Conservation (phyloP, 179 eudicot genomes). For the Gypsophila paniculata region DNA sequence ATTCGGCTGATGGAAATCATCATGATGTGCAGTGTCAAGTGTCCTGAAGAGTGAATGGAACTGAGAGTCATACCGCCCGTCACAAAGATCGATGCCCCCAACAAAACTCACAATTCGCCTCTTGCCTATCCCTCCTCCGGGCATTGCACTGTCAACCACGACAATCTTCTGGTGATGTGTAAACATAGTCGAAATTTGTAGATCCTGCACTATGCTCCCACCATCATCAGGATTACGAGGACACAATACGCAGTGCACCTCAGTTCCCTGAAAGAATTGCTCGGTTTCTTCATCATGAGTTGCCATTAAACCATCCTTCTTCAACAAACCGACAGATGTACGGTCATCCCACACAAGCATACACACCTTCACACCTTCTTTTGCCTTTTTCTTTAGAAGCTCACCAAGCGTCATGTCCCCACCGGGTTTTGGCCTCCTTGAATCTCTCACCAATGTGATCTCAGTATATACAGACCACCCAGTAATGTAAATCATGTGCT, state of each 20-base stretch:
- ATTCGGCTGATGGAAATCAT: conserved; percentile 56
- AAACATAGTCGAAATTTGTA: conserved; percentile 51
- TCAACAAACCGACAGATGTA: conserved; percentile 40
- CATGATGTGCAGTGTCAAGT: conserved; percentile 43
- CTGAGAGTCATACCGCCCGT: conserved; percentile 47
- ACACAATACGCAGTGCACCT: conserved; percentile 47
- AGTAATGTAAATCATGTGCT: conserved; percentile 45
- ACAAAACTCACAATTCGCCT: conserved; percentile 52
- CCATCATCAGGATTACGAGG: conserved; percentile 54
- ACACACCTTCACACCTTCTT: conserved; percentile 47
- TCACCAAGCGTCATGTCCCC: conserved; percentile 45
- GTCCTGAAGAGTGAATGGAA: conserved; percentile 52
- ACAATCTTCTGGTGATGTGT: conserved; percentile 56
- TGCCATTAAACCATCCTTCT: conserved; percentile 51
- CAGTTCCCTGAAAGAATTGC: conserved; percentile 31
- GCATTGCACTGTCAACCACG: conserved; percentile 44
- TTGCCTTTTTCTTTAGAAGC: conserved; percentile 46
- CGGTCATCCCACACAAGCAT: conserved; percentile 62
- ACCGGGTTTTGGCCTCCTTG: conserved; percentile 41
- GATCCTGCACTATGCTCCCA: conserved; percentile 46
- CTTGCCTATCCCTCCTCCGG: conserved; percentile 33
- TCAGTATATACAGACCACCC: conserved; percentile 56
- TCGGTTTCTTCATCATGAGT: conserved; percentile 52
- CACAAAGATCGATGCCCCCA: conserved; percentile 54
- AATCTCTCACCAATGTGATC: conserved; percentile 39